Base-by-base conservation (phyloP, 116 monocot genomes). In the Thalassia testudinum region DNA sequence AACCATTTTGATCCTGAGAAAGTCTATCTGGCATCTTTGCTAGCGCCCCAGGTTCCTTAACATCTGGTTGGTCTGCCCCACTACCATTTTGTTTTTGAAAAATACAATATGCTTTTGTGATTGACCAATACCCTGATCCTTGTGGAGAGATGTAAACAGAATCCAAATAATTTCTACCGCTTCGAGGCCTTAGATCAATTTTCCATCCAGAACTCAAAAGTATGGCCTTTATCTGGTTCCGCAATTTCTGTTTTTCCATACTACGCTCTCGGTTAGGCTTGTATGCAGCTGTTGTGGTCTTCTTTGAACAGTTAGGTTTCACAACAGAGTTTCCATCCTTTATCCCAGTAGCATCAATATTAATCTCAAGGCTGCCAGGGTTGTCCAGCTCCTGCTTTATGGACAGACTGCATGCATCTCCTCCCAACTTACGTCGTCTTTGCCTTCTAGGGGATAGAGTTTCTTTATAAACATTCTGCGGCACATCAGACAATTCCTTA, bases 121-220 rank as follows among this genome's bases (percentile, higher is more conserved):
- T 80, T 37, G 86, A 86, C 80, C 80, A 80, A 44, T 80, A 75
- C 42, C 67, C 66, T 17, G 21, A 47, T 50, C 86, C 81, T 44
- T 71, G n/a, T 19, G 86, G 86, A 47, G 80, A 57, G 20, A 86
- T 26, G 49, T 86, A 86, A 17, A 86, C 80, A 43, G 54, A 27
- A 60, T 80, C 80, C 37, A 68, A 49, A 58, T 72, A 80, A 11
- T 67, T 51, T 72, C 60, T 74, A 43, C 75, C 75, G 53, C 52
- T 77, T 42, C 80, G 80, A 16, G 68, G 80, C 62, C 75, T 77
- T 49, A 77, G 48, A 21, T 86, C 86, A 51, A 86, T 74, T 37
- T 26, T 80, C 86, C 86, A 86, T 49, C 86, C 86, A 43, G 81
- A 74, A 72, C 53, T 47, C 21, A 77, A 27, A 53, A 86, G 80